Evolutionary conservation across 1,139 yeast species (phyloP), one percentile per base, ranked within the genome.

Genomic region (Pneumocystis sp.): DNA sequence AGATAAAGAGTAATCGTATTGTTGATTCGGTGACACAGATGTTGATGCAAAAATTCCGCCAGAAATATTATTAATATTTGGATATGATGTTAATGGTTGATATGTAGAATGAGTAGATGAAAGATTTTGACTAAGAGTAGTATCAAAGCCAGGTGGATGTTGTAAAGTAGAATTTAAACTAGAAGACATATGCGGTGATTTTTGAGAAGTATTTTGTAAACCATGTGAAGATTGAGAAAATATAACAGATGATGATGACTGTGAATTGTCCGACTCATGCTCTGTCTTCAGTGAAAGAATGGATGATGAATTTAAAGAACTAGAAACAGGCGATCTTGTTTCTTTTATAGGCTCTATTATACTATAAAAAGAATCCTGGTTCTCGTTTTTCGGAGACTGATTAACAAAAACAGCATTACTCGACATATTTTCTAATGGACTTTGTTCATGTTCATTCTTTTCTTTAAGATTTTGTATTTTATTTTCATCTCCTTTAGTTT

Each of bases 241-340:
- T 31, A 65, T 50, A 17, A 45, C 39, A n/a, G 65, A 64, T 37
- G 67, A 65, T 7, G 63, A 37, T 6, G 62, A 31, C 62, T 61
- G 35, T 10, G 61, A 29, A 59, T 39, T 39, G 25, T 39, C 45
- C 1, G 45, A 42, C 2, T 42, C 61, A n/a, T 39, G 39, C 15
- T 39, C 45, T 8, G 61, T 42, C 29, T 39, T 39, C 12, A 42
- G 29, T 17, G 63, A 39, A 35, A 34, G 59, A 42, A 37, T 45
- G 25, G 42, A 39, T 8, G 59, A 50, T 25, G 61, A 61, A 37
- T 63, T 42, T 25, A 61, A 60, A 34, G 65, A 56, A 12, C 64
- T 21, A 17, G 61, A 50, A 29, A 63, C 31, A 31, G 61, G 44
- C 1, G 67, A 45, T 19, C 59, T 59, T 39, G 63, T 34, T 19